Percentiles rank a stretch among this genome's conserved stretches.
These are phyloP conservation scores for Nemophila menziesii DNA, from an alignment of 257 asterid genomes.

Conservation along the genomic window DNA sequence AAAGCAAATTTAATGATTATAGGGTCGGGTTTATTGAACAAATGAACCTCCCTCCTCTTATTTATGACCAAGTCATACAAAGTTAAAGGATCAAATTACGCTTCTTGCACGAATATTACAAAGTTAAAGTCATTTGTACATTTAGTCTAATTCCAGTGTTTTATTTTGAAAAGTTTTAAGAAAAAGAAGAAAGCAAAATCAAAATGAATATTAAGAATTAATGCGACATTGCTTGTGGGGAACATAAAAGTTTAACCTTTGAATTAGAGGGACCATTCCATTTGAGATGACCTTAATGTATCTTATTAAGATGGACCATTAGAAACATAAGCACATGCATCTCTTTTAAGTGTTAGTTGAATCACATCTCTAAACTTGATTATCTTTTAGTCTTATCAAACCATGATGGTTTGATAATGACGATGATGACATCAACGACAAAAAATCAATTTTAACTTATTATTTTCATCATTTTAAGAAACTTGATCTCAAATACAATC, in stretches of 20 bases:
- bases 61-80: no score
- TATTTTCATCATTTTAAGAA: conserved; percentile 26
- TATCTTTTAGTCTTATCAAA: conserved; percentile 41
- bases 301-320: conserved; percentile 44
- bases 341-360: conserved; percentile 41
- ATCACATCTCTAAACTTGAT: conserved; percentile 46
- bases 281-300: conserved; percentile 41
- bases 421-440: conserved; percentile 19
- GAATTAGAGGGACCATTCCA: conserved; percentile 27
- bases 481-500: conserved; percentile 4
- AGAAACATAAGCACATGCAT: conserved; percentile 77
- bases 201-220: no score
- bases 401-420: conserved; percentile 4
- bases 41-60: no score
- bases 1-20: no score
- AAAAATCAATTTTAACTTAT: conserved; percentile 11
- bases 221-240: conserved; percentile 41
- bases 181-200: not conserved
- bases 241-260: conserved; percentile 29
- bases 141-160: no score
- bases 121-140: no score
- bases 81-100: no score
- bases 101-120: no score
- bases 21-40: no score
- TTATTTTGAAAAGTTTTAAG: no score